Percentiles rank a stretch among this genome's conserved stretches.
These are phyloP conservation scores for Sutorius eximius DNA, from an alignment of 1,284 basidiomycete species.

Conservation along the genomic window DNA sequence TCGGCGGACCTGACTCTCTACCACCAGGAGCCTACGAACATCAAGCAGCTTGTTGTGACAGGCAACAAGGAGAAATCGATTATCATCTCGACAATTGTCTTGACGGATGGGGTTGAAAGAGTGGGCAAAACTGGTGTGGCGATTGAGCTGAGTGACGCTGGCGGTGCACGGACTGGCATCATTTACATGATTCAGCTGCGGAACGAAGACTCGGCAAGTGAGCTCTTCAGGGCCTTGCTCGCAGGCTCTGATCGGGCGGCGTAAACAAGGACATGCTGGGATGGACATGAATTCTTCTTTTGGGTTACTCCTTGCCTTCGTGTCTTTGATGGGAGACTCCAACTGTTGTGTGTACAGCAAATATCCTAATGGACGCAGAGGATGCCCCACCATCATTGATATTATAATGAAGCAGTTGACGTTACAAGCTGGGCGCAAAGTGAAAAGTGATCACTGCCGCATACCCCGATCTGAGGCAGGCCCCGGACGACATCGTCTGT, in stretches of 20 bases:
- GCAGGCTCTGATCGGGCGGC: slow-evolving; percentile 76
- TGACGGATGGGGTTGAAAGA: slow-evolving; percentile 94
- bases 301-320: slow-evolving; percentile 1
- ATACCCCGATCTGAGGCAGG: slow-evolving; percentile 76
- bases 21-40: slow-evolving; percentile 76
- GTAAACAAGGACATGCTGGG: not conserved
- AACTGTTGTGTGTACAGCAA: slow-evolving; percentile 3
- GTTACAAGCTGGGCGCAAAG: slow-evolving; percentile 56
- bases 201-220: slow-evolving; percentile 84
- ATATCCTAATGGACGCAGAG: slow-evolving; percentile 13
- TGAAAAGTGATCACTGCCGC: slow-evolving; percentile 87
- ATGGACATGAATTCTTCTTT: not conserved
- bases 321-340: not conserved
- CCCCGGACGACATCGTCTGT: slow-evolving; percentile 70
- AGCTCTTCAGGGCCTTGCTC: slow-evolving; percentile 85
- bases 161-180: slow-evolving; percentile 89
- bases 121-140: slow-evolving; percentile 98
- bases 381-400: slow-evolving; percentile 3
- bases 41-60: slow-evolving; percentile 95
- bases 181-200: slow-evolving; percentile 96
- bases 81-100: slow-evolving; percentile 92
- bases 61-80: slow-evolving; percentile 77
- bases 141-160: slow-evolving; percentile 86
- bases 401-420: slow-evolving; percentile 8
- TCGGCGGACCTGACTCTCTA: slow-evolving; percentile 88